Conservation (phyloP, 768 basidiomycete species). For the Melanogaster broomeanus region DNA sequence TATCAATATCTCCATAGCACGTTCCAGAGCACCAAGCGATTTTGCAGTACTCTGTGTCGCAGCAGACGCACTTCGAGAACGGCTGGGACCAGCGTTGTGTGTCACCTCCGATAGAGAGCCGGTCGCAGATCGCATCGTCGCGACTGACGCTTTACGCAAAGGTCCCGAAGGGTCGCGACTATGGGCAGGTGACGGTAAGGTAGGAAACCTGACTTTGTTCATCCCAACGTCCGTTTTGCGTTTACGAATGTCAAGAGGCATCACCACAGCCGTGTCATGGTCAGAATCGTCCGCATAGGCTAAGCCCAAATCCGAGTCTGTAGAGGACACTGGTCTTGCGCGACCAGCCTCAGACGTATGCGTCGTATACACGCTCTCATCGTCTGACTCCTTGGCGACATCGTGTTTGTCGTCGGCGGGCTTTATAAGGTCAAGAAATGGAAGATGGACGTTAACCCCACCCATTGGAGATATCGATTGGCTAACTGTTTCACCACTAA, state of each 20-base stretch:
- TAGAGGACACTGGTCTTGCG: constrained; percentile 23
- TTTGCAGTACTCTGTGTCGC: constrained; percentile 28
- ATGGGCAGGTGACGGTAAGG: constrained; percentile 18
- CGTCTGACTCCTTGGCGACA: constrained; percentile 29
- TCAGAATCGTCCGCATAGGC: constrained; percentile 39
- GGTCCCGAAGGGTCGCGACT: constrained; percentile 22
- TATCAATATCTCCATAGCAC: constrained; percentile 53
- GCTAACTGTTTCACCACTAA: constrained; percentile 66
- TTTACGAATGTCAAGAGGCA: constrained; percentile 28
- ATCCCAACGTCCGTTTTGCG: constrained; percentile 7
- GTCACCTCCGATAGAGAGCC: constrained; percentile 15
- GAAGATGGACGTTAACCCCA: constrained; percentile 38
- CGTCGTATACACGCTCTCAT: constrained; percentile 36
- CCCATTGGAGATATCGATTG: constrained; percentile 26
- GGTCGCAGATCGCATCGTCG: constrained; percentile 21
- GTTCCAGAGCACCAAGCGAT: constrained; percentile 44
- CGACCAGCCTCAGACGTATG: constrained; percentile 18
- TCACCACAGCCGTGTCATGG: constrained; percentile 34
- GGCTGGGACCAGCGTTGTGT: constrained; percentile 10
- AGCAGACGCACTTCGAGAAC: constrained; percentile 27
- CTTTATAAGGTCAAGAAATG: constrained; percentile 61
- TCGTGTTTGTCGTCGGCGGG: constrained; percentile 18
- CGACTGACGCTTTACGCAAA: constrained; percentile 27
- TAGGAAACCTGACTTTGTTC: constrained; percentile 38
- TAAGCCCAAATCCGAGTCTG: constrained; percentile 34